Base-by-base conservation (phyloP, 352 stramenopile genomes). In the Phytophthora meadii region DNA sequence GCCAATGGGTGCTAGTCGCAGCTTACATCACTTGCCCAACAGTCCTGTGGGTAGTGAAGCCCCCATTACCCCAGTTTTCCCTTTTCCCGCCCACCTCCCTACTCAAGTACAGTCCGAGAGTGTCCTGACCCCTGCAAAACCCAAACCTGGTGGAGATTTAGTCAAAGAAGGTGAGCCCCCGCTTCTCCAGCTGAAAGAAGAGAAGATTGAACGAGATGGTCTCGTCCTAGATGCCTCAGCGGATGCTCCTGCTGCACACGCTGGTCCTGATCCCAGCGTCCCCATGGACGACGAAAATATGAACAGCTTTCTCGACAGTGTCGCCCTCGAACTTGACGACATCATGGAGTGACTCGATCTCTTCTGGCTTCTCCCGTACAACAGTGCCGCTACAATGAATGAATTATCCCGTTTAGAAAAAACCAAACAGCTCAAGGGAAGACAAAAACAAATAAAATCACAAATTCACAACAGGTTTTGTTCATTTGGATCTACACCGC, bases 301-400 rank as follows among this genome's bases (percentile, higher is more conserved):
- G 82, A 92, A 71, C 63, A 81, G 68, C 47, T 91, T 93, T 61
- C 83, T 93, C 54, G 85, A 93, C 54, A 93, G 85, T 56, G 85
- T 93, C 50, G 77, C 83, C 46, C 78, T 93, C 24, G 84, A 92
- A 66, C 76, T 93, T 45, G 85, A 92, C 41, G 85, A 93, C 46
- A 88, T 92, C 60, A 77, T 93, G 58, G 77, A 86, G 47, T 84
- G 55, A 82, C 50, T 52, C 28, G 27, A n/a, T 44, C 42, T 51
- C 15, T 27, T 59, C 47, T 15, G 64, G 19, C 24, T 63, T 67
- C 11, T 34, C 42, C 12, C 53, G 27, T 45, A 47, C 22, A 51
- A 41, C 47, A 61, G 57, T 72, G 25, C 47, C 48, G 52, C 25
- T 53, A 40, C 17, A 9, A 46, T 15, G 34, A 22, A 30, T 55